Base-by-base conservation (phyloP, 2,329 filamentous ascomycete species). In the Ophiostoma fasciatum region DNA sequence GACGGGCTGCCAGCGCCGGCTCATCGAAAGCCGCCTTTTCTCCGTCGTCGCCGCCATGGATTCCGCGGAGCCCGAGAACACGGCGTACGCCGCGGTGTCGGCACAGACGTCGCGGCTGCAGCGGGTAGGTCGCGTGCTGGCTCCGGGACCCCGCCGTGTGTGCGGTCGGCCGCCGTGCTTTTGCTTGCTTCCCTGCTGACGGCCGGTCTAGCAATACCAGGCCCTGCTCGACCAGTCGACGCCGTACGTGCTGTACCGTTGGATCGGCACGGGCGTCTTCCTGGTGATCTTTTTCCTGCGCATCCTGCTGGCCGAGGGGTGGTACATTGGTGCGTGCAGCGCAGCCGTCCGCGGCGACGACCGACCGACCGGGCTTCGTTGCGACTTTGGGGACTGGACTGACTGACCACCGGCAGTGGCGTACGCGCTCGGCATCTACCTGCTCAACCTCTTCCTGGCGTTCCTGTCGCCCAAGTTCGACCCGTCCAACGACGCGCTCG, bases 381-480 rank as follows among this genome's bases (percentile, higher is more conserved):
- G n/a, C n/a, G n/a, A n/a, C n/a, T n/a, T n/a, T n/a, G n/a, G n/a
- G n/a, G n/a, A n/a, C n/a, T n/a, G n/a, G n/a, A n/a, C n/a, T n/a
- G n/a, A n/a, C n/a, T n/a, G n/a, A 45, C 48, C 22, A 10, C 7
- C 9, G 5, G n/a, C 48, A 93, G 90, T 98, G 51, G 88, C 87
- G 48, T 98, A 98, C 61, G 90, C 88, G 26, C 77, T 98, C 38
- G 90, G 88, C 49, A 98, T 98, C 61, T 98, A 98, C 67, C 82
- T 98, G 32, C 78, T 98, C 43, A 98, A 98, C 64, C 77, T 98
- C 42, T 98, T 98, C 72, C 83, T 98, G 56, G 90, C 90, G 49
- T 98, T 98, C 68, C 71, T 98, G 37, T 83, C 88, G 54, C 90
- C 90, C 50, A 98, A 98, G 66, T 96, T 98, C 66, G 90, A 98